Percentiles rank a stretch among this genome's conserved stretches.
These are phyloP conservation scores for Arctium minus DNA, from an alignment of 129 eudicot species.

Conservation along the genomic window DNA sequence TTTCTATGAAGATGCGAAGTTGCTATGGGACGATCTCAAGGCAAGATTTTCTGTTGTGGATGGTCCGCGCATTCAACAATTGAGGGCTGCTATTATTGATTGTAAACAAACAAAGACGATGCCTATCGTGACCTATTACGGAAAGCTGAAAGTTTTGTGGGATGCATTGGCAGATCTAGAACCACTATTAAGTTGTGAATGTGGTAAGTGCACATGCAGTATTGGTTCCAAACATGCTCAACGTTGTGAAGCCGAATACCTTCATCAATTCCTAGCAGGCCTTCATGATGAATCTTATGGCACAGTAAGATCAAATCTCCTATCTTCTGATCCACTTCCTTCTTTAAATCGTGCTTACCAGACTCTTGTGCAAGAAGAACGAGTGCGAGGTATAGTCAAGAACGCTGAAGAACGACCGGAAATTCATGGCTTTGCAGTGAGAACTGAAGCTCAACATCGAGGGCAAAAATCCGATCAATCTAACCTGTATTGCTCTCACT, in stretches of 20 bases:
- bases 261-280: neutral
- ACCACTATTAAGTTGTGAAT: neutral
- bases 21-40: neutral
- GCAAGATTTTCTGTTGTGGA: neutral
- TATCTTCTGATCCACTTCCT: neutral
- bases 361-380: neutral
- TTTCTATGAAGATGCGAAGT: neutral
- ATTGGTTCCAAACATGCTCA: neutral
- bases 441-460: neutral
- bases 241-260: neutral
- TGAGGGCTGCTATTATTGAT: neutral
- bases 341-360: neutral
- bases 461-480: neutral
- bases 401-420: neutral
- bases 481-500: neutral
- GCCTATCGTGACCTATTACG: neutral
- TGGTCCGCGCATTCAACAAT: neutral
- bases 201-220: neutral
- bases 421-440: neutral
- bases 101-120: neutral
- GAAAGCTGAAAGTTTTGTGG: neutral
- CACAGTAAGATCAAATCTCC: neutral
- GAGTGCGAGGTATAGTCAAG: neutral
- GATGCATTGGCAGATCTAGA: neutral
- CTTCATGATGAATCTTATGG: neutral